Conservation (phyloP, 139 green algal genomes). For the Chlorella sp. region DNA sequence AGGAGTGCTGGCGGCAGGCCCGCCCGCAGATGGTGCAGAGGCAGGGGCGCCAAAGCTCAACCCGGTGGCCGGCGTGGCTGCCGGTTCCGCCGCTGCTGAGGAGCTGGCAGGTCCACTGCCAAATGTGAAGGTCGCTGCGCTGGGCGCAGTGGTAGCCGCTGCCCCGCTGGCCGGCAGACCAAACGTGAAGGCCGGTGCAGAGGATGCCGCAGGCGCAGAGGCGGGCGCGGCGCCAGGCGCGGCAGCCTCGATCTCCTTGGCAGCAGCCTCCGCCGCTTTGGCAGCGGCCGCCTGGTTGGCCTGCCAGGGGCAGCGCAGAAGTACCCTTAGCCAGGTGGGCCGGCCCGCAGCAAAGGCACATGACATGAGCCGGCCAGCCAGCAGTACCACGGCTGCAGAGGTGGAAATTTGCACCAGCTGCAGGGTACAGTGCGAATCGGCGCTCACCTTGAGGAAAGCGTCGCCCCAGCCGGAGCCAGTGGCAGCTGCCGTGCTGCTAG, state of each 20-base stretch:
- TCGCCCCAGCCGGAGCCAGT: slow-evolving; percentile 34
- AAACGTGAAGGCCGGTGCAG: slow-evolving; percentile 7
- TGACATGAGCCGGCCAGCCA: too few relatives aligned
- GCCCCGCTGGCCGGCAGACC: slow-evolving; percentile 15
- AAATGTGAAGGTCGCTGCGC: neutral
- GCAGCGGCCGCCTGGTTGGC: slow-evolving; percentile 28
- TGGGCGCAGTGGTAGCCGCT: neutral
- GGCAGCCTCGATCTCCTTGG: slow-evolving; percentile 30
- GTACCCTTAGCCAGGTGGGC: neutral
- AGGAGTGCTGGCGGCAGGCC: too few relatives aligned
- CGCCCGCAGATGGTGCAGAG: neutral
- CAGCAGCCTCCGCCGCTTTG: slow-evolving; percentile 21
- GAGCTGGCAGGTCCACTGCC: neutral
- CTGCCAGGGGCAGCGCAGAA: neutral
- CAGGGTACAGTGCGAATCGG: too few relatives aligned
- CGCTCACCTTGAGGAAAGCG: slow-evolving; percentile 26
- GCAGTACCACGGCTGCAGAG: too few relatives aligned
- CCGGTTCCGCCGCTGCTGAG: neutral
- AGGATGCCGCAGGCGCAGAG: neutral
- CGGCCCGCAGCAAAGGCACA: too few relatives aligned
- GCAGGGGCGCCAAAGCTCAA: slow-evolving; percentile 4
- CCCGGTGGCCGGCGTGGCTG: neutral
- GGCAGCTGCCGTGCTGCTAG: neutral
- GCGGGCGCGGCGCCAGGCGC: neutral
- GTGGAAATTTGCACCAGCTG: too few relatives aligned